These are phyloP conservation scores for Agastache rugosa DNA, from an alignment of 257 asterid genomes.

Conservation along the genomic window DNA sequence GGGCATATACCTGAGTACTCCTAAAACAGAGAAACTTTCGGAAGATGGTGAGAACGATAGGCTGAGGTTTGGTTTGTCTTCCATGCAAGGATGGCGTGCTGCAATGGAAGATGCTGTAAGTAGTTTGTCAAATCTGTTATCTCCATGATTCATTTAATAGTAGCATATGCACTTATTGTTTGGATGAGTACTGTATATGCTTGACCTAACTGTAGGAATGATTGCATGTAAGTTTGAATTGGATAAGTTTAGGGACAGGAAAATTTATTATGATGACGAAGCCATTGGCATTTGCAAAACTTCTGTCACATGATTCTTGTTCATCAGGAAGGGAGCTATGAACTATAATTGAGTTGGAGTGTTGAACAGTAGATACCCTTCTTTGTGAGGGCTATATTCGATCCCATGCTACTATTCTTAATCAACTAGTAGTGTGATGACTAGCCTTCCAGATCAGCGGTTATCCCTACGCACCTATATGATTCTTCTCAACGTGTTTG, in stretches of 20 bases:
- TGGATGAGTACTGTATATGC: constrained; percentile 13
- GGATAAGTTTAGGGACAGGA: not conserved
- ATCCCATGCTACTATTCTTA: too few species aligned
- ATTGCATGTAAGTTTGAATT: constrained; percentile 7
- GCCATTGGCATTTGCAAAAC: not conserved
- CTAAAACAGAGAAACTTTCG: constrained; percentile 86
- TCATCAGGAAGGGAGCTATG: too few species aligned
- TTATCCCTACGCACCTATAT: too few species aligned
- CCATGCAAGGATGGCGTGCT: constrained; percentile 99
- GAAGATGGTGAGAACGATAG: constrained; percentile 80
- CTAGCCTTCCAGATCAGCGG: too few species aligned
- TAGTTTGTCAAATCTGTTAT: constrained; percentile 30
- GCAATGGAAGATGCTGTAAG: constrained; percentile 99
- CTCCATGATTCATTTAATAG: constrained; percentile 8
- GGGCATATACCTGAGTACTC: constrained; percentile 94
- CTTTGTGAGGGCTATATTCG: too few species aligned
- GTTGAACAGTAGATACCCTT: too few species aligned
- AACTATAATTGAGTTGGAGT: too few species aligned
- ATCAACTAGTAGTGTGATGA: too few species aligned
- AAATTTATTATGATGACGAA: not conserved
- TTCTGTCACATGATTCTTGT: not conserved
- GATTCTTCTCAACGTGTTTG: too few species aligned
- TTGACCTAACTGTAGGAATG: constrained; percentile 17
- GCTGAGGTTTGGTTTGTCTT: constrained; percentile 79
- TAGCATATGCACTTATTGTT: not conserved